phyloP scores from a whole-genome alignment of 768 basidiomycete genomes.

The Scleroderma bovista region DNA sequence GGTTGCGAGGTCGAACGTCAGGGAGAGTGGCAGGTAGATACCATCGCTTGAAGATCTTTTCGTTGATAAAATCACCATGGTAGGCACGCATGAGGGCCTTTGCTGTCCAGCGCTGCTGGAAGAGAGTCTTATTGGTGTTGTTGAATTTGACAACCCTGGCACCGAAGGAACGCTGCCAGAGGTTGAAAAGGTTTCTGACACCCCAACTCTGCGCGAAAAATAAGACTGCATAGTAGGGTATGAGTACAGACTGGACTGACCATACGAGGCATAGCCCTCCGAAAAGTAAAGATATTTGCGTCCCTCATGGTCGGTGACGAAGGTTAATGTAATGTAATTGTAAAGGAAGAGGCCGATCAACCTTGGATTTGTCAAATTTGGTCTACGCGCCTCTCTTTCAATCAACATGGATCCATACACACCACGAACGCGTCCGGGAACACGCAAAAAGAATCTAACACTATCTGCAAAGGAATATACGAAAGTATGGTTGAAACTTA shows the following conservation, averaged over 20 bases:
- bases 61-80: conserved; percentile 91
- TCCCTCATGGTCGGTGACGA: conserved; percentile 39
- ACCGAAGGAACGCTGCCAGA: conserved; percentile 72
- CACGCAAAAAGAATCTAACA: conserved; percentile 64
- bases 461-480: conserved; percentile 73
- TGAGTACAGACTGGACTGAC: conserved; percentile 31
- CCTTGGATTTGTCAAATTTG: neutral
- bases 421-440: conserved; percentile 47
- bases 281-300: conserved; percentile 38
- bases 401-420: conserved; percentile 59
- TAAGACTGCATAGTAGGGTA: neutral
- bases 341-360: no score
- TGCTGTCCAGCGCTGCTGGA: conserved; percentile 87
- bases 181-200: conserved; percentile 82
- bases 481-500: conserved; percentile 40
- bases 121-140: conserved; percentile 55
- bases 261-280: conserved; percentile 74
- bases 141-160: conserved; percentile 48
- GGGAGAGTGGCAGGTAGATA: conserved; percentile 86
- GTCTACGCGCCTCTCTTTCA: conserved; percentile 7
- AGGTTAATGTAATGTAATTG: no score
- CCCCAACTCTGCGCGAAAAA: conserved; percentile 73
- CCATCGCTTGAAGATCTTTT: conserved; percentile 92
- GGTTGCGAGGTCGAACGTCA: conserved; percentile 66
- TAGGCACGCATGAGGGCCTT: conserved; percentile 87